These are phyloP conservation scores for Fusarium newnesense DNA, from an alignment of 2,329 filamentous ascomycete genomes.

Conservation along the genomic window DNA sequence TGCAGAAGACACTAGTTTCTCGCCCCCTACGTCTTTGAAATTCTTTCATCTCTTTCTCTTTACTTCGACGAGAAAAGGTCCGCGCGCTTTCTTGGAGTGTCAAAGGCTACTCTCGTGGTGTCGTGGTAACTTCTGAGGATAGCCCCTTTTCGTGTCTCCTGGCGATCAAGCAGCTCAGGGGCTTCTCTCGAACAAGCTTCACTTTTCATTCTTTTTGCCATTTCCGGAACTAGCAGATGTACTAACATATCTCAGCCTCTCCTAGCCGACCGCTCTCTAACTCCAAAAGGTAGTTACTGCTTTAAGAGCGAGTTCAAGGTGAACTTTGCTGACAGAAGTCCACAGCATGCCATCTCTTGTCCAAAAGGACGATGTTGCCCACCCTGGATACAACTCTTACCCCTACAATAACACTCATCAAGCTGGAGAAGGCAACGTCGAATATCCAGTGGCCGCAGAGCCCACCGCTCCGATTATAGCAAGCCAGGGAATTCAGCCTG, in stretches of 20 bases:
- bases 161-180: background rate
- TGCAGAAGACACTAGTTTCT: background rate
- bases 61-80: background rate
- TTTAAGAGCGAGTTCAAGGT: too few species aligned
- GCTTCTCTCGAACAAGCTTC: background rate
- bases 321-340: background rate
- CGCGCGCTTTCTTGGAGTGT: too few species aligned
- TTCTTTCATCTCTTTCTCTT: background rate
- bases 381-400: background rate
- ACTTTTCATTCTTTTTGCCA: background rate
- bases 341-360: slow-evolving; percentile 4
- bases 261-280: background rate
- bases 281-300: slow-evolving; percentile 15
- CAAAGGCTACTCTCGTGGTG: background rate
- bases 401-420: background rate
- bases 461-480: background rate
- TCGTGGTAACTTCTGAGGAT: background rate
- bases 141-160: background rate
- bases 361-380: background rate
- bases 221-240: too few species aligned
- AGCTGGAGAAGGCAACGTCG: background rate
- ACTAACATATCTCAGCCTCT: slow-evolving; percentile 1
- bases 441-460: background rate
- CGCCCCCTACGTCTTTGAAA: background rate
- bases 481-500: background rate